Percentiles rank a stretch among this genome's conserved stretches.
These are phyloP conservation scores for Monosporascus sp. DNA, from an alignment of 2,329 filamentous ascomycete species.

Conservation along the genomic window DNA sequence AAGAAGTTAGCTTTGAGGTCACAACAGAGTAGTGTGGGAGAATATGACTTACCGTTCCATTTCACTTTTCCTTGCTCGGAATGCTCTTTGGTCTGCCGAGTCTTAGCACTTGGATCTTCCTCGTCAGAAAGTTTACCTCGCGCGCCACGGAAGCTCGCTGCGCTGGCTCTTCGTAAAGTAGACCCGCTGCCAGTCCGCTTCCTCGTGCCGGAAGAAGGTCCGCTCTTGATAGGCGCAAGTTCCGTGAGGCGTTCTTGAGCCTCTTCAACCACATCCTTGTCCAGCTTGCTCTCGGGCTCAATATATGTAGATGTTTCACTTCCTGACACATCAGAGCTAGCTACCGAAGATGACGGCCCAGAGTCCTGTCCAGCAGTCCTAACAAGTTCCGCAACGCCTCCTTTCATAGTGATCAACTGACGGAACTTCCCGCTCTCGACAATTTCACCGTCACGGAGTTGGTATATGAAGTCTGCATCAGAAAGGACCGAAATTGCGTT, in stretches of 20 bases:
- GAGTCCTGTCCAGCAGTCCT: conserved; percentile 64
- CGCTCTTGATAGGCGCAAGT: conserved; percentile 66
- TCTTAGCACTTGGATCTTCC: conserved; percentile 69
- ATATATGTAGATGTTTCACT: conserved; percentile 56
- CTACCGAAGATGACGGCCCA: conserved; percentile 28
- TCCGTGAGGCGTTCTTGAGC: conserved; percentile 72
- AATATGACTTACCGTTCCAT: conserved; percentile 55
- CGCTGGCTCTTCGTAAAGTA: conserved; percentile 84
- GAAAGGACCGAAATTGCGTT: conserved; percentile 90
- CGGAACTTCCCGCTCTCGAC: conserved; percentile 85
- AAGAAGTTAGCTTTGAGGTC: conserved; percentile 6
- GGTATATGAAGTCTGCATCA: conserved; percentile 81
- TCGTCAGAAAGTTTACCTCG: conserved; percentile 82
- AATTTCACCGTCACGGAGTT: conserved; percentile 78
- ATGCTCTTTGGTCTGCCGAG: conserved; percentile 81
- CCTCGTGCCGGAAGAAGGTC: conserved; percentile 42
- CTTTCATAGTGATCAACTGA: conserved; percentile 90
- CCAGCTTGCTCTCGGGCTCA: conserved; percentile 44
- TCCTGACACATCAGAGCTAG: conserved; percentile 40
- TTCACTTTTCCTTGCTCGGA: conserved; percentile 96
- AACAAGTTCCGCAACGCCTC: conserved; percentile 78
- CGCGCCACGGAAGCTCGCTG: conserved; percentile 82
- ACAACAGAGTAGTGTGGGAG: neutral
- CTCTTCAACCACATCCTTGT: conserved; percentile 67
- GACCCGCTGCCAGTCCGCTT: conserved; percentile 64